Conservation (phyloP, 495 filamentous ascomycete genomes). For the Penicillium lagena region DNA sequence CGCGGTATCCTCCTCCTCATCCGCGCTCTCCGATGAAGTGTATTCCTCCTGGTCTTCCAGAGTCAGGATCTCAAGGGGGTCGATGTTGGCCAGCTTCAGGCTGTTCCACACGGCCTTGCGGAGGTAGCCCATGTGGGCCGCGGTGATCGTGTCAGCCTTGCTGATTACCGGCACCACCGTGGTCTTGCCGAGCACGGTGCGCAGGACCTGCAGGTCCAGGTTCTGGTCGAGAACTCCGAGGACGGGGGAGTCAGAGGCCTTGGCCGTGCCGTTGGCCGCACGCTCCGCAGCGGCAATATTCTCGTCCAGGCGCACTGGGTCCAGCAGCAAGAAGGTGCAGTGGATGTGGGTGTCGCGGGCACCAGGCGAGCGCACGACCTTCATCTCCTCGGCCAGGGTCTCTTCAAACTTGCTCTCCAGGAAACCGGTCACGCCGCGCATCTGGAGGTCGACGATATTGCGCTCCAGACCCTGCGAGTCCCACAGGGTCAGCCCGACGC, state of each 20-base stretch:
- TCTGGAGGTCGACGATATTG: slow-evolving; percentile 86
- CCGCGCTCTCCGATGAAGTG: slow-evolving; percentile 51
- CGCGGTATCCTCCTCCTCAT: slow-evolving; percentile 36
- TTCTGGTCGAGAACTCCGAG: slow-evolving; percentile 75
- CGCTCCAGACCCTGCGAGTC: slow-evolving; percentile 92
- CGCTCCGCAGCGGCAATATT: slow-evolving; percentile 66
- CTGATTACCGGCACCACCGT: slow-evolving; percentile 93
- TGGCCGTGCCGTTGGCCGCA: slow-evolving; percentile 49
- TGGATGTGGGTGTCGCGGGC: slow-evolving; percentile 96
- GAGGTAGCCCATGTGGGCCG: slow-evolving; percentile 85
- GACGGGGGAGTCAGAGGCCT: slow-evolving; percentile 38
- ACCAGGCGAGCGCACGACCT: slow-evolving; percentile 87
- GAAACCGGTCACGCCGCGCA: slow-evolving; percentile 86
- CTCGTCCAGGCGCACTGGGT: slow-evolving; percentile 77
- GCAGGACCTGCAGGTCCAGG: slow-evolving; percentile 84
- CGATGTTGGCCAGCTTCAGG: slow-evolving; percentile 76
- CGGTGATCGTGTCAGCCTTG: slow-evolving; percentile 94
- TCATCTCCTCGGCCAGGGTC: slow-evolving; percentile 95
- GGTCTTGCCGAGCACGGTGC: slow-evolving; percentile 86
- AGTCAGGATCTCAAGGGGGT: slow-evolving; percentile 81
- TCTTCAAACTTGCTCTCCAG: slow-evolving; percentile 98
- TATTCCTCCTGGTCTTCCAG: slow-evolving; percentile 68
- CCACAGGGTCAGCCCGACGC: slow-evolving; percentile 91
- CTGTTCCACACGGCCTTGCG: slow-evolving; percentile 88
- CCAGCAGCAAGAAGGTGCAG: slow-evolving; percentile 87